phyloP scores from a whole-genome alignment of 140 eudicot genomes.

The Senecio squalidus region DNA sequence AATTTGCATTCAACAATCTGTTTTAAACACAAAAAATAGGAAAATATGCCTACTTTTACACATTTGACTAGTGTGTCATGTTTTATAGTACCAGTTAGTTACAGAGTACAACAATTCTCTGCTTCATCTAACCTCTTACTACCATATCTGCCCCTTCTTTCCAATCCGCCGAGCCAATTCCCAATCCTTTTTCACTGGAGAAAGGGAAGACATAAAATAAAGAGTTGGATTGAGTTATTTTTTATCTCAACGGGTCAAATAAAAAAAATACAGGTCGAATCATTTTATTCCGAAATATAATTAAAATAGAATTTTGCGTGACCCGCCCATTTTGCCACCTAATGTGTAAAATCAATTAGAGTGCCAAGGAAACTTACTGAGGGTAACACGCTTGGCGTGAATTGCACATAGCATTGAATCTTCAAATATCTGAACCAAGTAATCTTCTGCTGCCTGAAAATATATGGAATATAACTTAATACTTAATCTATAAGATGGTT shows the following conservation, averaged over 20 bases:
- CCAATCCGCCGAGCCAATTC: constrained; percentile 84
- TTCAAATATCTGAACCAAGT: constrained; percentile 55
- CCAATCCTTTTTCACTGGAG: constrained; percentile 77
- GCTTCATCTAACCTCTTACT: constrained; percentile 7
- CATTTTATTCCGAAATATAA: background rate
- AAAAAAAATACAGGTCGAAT: background rate
- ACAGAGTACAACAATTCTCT: constrained; percentile 24
- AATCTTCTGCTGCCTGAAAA: constrained; percentile 88
- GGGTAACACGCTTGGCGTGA: constrained; percentile 87
- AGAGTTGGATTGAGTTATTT: background rate
- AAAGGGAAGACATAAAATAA: background rate
- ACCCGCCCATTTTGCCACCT: background rate
- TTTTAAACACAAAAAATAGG: background rate
- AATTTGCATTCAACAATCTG: constrained; percentile 16
- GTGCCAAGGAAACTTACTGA: constrained; percentile 54
- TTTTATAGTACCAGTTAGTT: background rate
- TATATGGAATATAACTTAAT: background rate
- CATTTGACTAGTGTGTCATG: background rate
- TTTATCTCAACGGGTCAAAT: no score
- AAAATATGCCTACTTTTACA: constrained; percentile 14
- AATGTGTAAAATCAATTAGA: background rate
- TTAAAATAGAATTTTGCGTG: background rate
- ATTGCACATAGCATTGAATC: constrained; percentile 84
- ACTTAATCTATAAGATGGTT: background rate
- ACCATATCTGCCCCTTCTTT: constrained; percentile 75